Evolutionary conservation across 139 green algal genomes (phyloP), one percentile per base, ranked within the genome.

Genomic region (Auxenochlorella pyrenoidosa): DNA sequence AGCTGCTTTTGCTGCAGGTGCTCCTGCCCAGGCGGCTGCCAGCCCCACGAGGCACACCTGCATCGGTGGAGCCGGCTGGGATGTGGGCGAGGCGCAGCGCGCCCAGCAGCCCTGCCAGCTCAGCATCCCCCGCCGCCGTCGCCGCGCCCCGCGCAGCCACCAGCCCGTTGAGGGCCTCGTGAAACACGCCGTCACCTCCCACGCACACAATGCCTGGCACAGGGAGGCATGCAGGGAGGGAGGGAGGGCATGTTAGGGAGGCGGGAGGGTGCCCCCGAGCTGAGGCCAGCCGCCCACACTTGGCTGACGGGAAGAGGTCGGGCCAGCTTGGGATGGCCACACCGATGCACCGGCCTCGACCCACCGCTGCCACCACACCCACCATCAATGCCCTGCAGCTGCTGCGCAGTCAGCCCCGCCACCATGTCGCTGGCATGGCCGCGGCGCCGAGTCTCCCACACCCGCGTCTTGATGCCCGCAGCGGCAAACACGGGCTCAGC

Each of bases 111-210:
- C 70, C 78, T 30, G 40, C 16, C 66, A 70, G 41, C 44, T 84
- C 59, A 1, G 72, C 34, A 32, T 44, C 63, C 38, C 76, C 44
- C 22, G 65, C 51, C 70, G 32, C 85, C 5, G n/a, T 32, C 44
- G 47, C 79, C 47, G 38, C 81, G 70, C 36, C 78, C 1, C 92
- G 76, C 73, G 95, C 73, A 59, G 75, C 71, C 59, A 98, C 82
- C 47, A 98, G 75, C 0, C 93, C 96, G 34, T 95, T 96, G n/a
- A 99, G 76, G 21, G 95, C 87, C 90, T 99, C 97, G 88, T 97
- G 94, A 86, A 98, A 99, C 63, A 98, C 77, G 28, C 96, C 96
- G 73, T 98, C 97, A 0, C 96, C 96, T 10, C 96, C 96, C 65
- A 92, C 90, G 41, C 88, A 91, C 38, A 88, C 85, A 6, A 91